Percentiles rank a stretch among this genome's conserved stretches.
phyloP scores from a whole-genome alignment of 495 filamentous ascomycete genomes.

The Venustampulla echinocandica region DNA sequence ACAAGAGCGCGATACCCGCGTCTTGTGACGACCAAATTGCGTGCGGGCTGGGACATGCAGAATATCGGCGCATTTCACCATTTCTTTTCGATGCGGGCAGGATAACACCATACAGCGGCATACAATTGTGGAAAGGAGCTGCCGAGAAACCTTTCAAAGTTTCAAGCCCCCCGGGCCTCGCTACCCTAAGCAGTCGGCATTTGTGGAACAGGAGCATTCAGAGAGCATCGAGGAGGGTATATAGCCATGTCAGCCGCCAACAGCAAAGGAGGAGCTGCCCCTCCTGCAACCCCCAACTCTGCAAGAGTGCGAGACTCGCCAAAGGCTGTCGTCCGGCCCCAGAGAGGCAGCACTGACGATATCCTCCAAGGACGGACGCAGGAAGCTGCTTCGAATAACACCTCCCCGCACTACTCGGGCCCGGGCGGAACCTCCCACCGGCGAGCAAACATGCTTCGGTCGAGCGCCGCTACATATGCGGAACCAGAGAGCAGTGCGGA shows the following conservation, averaged over 20 bases:
- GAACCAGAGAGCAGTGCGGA: conserved; percentile 23
- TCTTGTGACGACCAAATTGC: conserved; percentile 20
- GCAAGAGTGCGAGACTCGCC: background rate
- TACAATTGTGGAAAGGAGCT: too few relatives aligned
- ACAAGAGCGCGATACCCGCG: conserved; percentile 4
- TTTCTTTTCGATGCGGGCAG: too few relatives aligned
- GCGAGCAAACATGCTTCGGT: too few relatives aligned
- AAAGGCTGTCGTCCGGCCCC: background rate
- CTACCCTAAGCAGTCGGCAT: too few relatives aligned
- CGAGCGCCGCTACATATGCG: too few relatives aligned
- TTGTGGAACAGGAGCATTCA: too few relatives aligned
- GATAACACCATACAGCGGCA: too few relatives aligned
- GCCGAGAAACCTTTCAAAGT: too few relatives aligned
- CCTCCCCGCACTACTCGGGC: too few relatives aligned
- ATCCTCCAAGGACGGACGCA: conserved; percentile 8
- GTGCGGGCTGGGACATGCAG: background rate
- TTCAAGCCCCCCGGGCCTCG: too few relatives aligned
- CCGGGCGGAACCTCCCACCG: too few relatives aligned
- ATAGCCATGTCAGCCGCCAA: background rate
- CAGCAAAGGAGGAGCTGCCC: background rate
- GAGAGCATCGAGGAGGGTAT: background rate
- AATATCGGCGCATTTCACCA: too few relatives aligned
- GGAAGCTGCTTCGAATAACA: background rate
- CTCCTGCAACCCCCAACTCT: conserved; percentile 1
- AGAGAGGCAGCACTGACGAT: conserved; percentile 11